Evolutionary conservation across 345 rosid species (phyloP), one percentile per base, ranked within the genome.

Genomic region (Mangifera indica): DNA sequence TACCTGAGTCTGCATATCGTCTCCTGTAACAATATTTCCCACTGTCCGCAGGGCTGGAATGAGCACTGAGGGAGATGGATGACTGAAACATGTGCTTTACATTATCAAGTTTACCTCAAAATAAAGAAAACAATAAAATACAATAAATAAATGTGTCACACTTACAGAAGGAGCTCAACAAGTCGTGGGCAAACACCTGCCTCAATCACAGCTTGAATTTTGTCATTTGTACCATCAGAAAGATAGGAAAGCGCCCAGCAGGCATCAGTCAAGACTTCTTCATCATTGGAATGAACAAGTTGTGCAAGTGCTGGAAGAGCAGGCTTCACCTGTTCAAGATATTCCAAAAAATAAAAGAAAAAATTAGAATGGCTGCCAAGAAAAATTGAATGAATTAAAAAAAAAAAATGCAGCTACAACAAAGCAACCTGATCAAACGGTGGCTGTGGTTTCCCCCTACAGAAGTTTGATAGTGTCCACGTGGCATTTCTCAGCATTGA

Each of bases 241-340:
- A 93, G 91, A 79, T 91, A 93, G 7, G 98, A 95, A 44, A 95
- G 91, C 10, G 98, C 98, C 99, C 99, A 95, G 72, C 99, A 95
- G 40, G 98, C 94, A 81, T 92, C 99, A 2, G 97, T 92, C 76
- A 95, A 80, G 69, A 95, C 99, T 85, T 95, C 99, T 74, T 95
- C 99, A 72, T 95, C 99, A 70, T 79, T 89, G 2, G 97, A 92
- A 81, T 92, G 91, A 67, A 95, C 81, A 67, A 95, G 87, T 13
- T 81, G 96, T 34, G 83, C 90, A 64, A 92, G 93, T 10, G 96
- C 89, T 21, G 99, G 98, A 70, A 95, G 91, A 18, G 97, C 96
- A n/a, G 97, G 95, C 72, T 81, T 81, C 65, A 90, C 95, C 98
- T 93, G 81, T 64, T 69, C 71, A 76, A 51, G 45, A 77, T 37